phyloP scores from a whole-genome alignment of 1,284 basidiomycete genomes.

The Rhizopogon parksii region DNA sequence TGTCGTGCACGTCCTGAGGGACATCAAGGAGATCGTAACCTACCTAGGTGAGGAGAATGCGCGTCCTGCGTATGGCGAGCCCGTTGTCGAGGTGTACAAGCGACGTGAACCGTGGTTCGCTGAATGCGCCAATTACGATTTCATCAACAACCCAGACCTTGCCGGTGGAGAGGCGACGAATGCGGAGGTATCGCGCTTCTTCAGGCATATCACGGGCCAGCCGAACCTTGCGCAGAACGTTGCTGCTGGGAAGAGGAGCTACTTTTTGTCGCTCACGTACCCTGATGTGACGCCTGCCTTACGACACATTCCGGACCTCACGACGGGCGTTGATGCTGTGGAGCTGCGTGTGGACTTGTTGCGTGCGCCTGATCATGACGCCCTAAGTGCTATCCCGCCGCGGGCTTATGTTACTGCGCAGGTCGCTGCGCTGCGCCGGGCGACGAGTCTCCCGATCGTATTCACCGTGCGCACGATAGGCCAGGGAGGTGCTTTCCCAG shows the following conservation, averaged over 20 bases:
- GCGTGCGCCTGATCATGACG: constrained; percentile 34
- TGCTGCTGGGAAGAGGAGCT: constrained; percentile 57
- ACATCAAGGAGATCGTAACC: constrained; percentile 63
- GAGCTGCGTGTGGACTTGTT: constrained; percentile 93
- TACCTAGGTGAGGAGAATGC: constrained; percentile 76
- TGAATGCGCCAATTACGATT: constrained; percentile 82
- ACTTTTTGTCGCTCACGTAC: constrained; percentile 91
- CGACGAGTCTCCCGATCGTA: constrained; percentile 80
- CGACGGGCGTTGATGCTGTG: constrained; percentile 85
- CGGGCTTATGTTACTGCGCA: constrained; percentile 76
- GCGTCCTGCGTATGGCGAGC: constrained; percentile 84
- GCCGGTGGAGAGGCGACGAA: constrained; percentile 18
- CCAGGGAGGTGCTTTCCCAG: constrained; percentile 92
- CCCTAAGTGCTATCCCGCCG: constrained; percentile 56
- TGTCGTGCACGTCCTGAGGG: constrained; percentile 69
- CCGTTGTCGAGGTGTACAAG: constrained; percentile 75
- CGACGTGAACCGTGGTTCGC: constrained; percentile 84
- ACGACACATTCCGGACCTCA: constrained; percentile 64
- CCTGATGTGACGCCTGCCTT: constrained; percentile 77
- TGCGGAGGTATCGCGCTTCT: constrained; percentile 66
- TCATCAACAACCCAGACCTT: constrained; percentile 67
- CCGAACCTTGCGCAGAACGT: constrained; percentile 64
- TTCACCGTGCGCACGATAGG: constrained; percentile 86
- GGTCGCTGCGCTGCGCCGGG: constrained; percentile 72
- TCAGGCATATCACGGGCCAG: constrained; percentile 80